Percentiles rank a stretch among this genome's conserved stretches.
Conservation (phyloP, 768 basidiomycete genomes). For the Boletus edulis region DNA sequence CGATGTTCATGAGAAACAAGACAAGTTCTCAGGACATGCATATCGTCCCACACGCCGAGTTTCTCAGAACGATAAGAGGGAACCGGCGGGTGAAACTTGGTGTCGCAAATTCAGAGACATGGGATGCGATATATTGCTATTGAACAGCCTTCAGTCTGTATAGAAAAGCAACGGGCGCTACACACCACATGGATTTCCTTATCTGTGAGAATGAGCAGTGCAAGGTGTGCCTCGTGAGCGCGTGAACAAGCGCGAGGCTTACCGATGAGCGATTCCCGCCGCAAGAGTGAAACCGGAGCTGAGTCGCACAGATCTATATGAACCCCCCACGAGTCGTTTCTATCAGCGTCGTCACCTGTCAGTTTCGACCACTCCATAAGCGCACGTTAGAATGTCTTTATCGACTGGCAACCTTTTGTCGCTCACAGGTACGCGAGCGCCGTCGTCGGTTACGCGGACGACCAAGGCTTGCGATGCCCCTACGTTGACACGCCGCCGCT, state of each 20-base stretch:
- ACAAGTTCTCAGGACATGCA: too few species aligned
- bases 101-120: too few species aligned
- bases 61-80: too few species aligned
- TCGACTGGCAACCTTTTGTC: constrained; percentile 9
- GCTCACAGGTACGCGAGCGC: constrained; percentile 16
- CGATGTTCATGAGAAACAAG: too few species aligned
- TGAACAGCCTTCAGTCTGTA: neutral
- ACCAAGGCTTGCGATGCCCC: too few species aligned
- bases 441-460: too few species aligned
- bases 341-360: too few species aligned
- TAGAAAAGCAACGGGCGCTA: neutral
- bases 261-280: neutral
- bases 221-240: neutral
- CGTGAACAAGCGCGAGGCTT: neutral
- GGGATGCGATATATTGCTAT: too few species aligned
- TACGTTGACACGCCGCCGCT: neutral
- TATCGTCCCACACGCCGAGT: too few species aligned
- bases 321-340: neutral
- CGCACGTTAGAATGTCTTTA: neutral
- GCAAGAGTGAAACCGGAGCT: constrained; percentile 11
- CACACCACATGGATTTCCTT: neutral
- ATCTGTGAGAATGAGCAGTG: neutral
- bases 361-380: neutral
- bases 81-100: too few species aligned
- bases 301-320: constrained; percentile 6